Base-by-base conservation (phyloP, 805 yeast species). In the Wickerhamomyces strasburgensis region DNA sequence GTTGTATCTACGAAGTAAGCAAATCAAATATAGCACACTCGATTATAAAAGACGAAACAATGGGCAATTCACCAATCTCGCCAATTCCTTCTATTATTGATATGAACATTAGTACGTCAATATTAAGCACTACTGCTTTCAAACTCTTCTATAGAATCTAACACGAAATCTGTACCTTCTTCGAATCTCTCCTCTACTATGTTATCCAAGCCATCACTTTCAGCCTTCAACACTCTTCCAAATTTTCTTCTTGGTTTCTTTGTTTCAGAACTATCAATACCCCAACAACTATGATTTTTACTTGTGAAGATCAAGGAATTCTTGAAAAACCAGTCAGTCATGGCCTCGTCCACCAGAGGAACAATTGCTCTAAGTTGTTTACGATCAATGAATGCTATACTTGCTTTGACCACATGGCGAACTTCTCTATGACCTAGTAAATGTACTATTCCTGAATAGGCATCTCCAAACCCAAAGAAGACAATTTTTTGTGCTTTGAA, bases 271-370 rank as follows among this genome's bases (percentile, higher is more conserved):
- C 62, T 61, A 23, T 64, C 60, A 9, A 70, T 67, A 19, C 78
- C 81, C 97, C 97, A 90, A 47, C 93, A 83, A 5, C 83, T 68
- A 58, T 93, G 94, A 40, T 71, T 72, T 36, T 69, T 64, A 34
- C 86, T 71, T 4, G 96, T 77, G 60, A 88, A 89, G 1, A 90
- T 75, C 19, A 90, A 72, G 2, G 96, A 86, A 51, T 85, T 83
- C 46, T 80, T 78, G 64, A 78, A 88, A 60, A 79, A 93, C 96
- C 97, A 89, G 54, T 89, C 96, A 14, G 84, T 74, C 63, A 89
- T 73, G 7, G 83, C 76, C 59, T 93, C 98, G 58, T 90, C 98
- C 52, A 88, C 78, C 17, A 86, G 72, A 5, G 96, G 89, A 5
- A 86, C 86, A 31, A 90, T 70, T 2, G 95, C 80, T 46, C 84